Percentiles rank a stretch among this genome's conserved stretches.
Conservation (phyloP, 1,284 basidiomycete species). For the Austroboletus rostrupii region DNA sequence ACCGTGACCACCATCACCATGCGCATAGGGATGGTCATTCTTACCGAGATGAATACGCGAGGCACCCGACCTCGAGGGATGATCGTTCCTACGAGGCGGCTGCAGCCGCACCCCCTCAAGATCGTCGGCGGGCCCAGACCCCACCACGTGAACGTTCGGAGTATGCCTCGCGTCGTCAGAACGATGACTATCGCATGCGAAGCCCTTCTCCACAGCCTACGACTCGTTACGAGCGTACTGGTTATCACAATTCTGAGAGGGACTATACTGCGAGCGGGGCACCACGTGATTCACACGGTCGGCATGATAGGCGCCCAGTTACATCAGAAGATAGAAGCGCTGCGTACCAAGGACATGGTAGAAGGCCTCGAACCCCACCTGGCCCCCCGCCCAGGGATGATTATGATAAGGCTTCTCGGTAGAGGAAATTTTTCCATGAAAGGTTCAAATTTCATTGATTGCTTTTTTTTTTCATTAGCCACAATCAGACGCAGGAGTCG, state of each 20-base stretch:
- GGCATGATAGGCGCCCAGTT: constrained; percentile 51
- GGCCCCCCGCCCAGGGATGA: constrained; percentile 45
- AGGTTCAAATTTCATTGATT: constrained; percentile 1
- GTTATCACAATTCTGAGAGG: constrained; percentile 38
- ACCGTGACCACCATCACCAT: constrained; percentile 46
- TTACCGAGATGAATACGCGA: constrained; percentile 44
- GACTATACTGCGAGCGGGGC: constrained; percentile 46
- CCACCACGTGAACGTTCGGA: constrained; percentile 69
- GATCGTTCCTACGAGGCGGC: constrained; percentile 55
- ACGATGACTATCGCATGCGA: constrained; percentile 61
- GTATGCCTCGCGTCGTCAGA: constrained; percentile 55
- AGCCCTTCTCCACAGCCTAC: constrained; percentile 41
- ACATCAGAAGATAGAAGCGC: constrained; percentile 21
- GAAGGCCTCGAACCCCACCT: constrained; percentile 46
- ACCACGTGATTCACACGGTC: constrained; percentile 52
- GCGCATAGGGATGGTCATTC: constrained; percentile 41
- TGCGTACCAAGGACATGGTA: constrained; percentile 30
- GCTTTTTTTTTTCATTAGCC: constrained; percentile 36
- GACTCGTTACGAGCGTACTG: constrained; percentile 43
- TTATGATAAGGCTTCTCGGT: constrained; percentile 49
- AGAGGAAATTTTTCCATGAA: constrained; percentile 14
- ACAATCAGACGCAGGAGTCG: constrained; percentile 38
- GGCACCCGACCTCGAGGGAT: constrained; percentile 44
- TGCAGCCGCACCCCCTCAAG: constrained; percentile 43
- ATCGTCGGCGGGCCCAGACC: constrained; percentile 53